Conservation (phyloP, 2,329 filamentous ascomycete species). For the Xylaria polymorpha region DNA sequence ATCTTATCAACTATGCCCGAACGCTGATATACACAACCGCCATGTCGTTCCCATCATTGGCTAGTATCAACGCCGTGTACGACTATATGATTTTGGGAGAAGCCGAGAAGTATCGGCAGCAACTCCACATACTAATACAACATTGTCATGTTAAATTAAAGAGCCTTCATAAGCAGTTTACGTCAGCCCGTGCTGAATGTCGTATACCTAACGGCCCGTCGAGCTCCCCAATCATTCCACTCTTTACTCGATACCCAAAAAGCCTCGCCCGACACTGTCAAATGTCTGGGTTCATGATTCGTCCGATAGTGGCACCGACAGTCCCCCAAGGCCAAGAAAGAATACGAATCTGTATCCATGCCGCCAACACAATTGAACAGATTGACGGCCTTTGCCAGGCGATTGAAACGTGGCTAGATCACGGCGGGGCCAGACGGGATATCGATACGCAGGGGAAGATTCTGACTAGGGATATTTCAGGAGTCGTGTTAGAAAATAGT, state of each 20-base stretch:
- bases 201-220: constrained; percentile 51
- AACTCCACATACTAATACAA: constrained; percentile 58
- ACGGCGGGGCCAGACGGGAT: not conserved
- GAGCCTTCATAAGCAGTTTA: constrained; percentile 44
- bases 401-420: constrained; percentile 42
- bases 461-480: not conserved
- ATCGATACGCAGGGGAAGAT: not conserved
- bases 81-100: constrained; percentile 47
- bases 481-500: not conserved
- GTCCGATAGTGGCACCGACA: constrained; percentile 69
- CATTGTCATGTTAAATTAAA: constrained; percentile 57
- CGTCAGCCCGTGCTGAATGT: constrained; percentile 35
- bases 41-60: constrained; percentile 66
- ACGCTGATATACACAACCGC: constrained; percentile 80
- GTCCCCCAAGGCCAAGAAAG: constrained; percentile 67
- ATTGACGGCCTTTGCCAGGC: constrained; percentile 60
- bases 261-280: constrained; percentile 66
- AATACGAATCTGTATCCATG: constrained; percentile 69
- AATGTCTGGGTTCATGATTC: constrained; percentile 62
- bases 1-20: constrained; percentile 81
- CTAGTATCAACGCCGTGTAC: constrained; percentile 48
- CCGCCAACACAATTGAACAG: constrained; percentile 65
- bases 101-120: constrained; percentile 50
- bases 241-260: constrained; percentile 64
- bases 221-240: constrained; percentile 66